Evolutionary conservation across 331 rosid genomes (phyloP), one percentile per base, ranked within the genome.

Genomic region (Dryas integrifolia): DNA sequence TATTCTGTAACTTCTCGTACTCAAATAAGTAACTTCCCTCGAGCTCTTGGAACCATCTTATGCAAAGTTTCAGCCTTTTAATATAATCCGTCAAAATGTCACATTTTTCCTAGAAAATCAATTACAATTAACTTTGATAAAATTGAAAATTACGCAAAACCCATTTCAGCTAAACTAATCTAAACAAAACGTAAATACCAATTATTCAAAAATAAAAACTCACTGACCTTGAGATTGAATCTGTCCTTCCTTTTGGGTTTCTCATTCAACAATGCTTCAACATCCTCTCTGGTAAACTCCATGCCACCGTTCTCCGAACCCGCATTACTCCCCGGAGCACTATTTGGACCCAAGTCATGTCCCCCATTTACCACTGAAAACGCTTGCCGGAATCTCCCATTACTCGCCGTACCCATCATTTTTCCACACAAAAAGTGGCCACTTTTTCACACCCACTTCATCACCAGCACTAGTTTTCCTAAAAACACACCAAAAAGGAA

Each of bases 11-110:
- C 77, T 78, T 89, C 71, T 88, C 91, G 52, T 88, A 97, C 89
- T 88, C 98, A 3, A 89, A 77, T 26, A 92, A 81, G 82, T 89
- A 95, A 86, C 86, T 86, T 47, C 77, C 69, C 74, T 95, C 97
- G 55, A 91, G 89, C 69, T 95, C 98, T 91, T 95, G 98, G 76
- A 95, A 92, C 98, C 98, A 95, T 75, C 84, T 95, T 81, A 95
- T 81, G 85, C 97, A 92, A 70, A 88, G 81, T 76, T 92, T 95
- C 60, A 95, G 93, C 93, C 92, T 89, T 76, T 82, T 95, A 61
- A 95, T 92, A 69, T 95, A 95, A 50, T 95, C 97, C 55, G 87
- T 87, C 92, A 92, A 84, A 70, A 82, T 83, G 69, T 95, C 98
- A 85, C 98, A 95, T 86, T 92, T 91, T 86, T 95, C 98, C 98